Base-by-base conservation (phyloP, 345 rosid genomes). In the Citrus sinensis region DNA sequence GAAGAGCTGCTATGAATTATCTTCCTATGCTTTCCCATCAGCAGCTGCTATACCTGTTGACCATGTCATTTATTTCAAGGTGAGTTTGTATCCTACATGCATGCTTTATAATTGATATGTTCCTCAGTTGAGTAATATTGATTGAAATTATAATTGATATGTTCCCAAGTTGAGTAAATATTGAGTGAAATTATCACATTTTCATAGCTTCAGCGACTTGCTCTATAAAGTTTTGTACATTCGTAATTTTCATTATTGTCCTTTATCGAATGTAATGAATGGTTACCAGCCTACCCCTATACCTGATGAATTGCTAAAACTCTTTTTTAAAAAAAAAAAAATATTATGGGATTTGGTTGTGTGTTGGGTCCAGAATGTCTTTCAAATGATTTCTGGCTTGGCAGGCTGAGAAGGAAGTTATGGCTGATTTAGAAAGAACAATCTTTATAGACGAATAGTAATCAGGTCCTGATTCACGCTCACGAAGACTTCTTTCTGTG, bases 21-120 rank as follows among this genome's bases (percentile, higher is more conserved):
- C 94, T 96, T 78, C 99, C 99, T 35, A 96, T 96, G 99, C 95
- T 96, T 80, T 96, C 99, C 58, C 99, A 96, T 88, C 98, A 94
- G 85, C 99, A 96, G 84, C 92, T 96, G 67, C 81, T 96, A 32
- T 96, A 96, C 88, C 92, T 96, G 80, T 85, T 96, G 92, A 96
- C 99, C 27, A 96, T 96, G 98, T 96, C 99, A 25, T 96, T 96
- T 79, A 92, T 91, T 79, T 89, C 92, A 74, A 96, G 98, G 99
- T 92, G 55, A 85, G 91, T 56, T 76, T 49, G 32, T 76, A 69
- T 78, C 35, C 73, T 62, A 59, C 69, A 60, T 71, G 54, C 46
- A 30, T 56, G 51, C 64, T 60, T 17, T 35, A 54, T 46, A 67
- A 61, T 37, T 39, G 29, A 25, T 71, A 27, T 17, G 32, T 69